Base-by-base conservation (phyloP, 2,329 filamentous ascomycete genomes). In the Stachybotrys elegans region DNA sequence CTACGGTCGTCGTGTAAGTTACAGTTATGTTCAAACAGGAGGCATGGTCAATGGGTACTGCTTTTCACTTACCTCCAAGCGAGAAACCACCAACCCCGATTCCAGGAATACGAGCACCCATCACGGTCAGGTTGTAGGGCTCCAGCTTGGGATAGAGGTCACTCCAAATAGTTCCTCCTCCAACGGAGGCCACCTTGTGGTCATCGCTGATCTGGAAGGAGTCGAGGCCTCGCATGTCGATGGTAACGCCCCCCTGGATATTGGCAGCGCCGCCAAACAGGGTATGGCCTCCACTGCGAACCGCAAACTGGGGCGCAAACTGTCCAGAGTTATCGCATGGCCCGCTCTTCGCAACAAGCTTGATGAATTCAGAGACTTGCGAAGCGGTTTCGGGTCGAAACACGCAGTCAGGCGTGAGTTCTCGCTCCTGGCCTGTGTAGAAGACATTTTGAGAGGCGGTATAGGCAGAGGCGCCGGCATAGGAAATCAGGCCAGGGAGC, bases 181-280 rank as follows among this genome's bases (percentile, higher is more conserved):
- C 56, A 6, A 57, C 43, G 0, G 46, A 43, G 1, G 46, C 42
- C n/a, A 47, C 38, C 5, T 22, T 48, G 5, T 40, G 43, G 13
- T 56, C 51, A 14, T 36, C 31, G 5, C 48, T 49, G 25, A 57
- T 27, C 14, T 35, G 27, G 22, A 61, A 44, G 23, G 54, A 32
- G 20, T 57, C 57, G 17, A 61, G 50, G 12, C 43, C 22, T 17
- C 39, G 36, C 21, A 61, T 46, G 32, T 61, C 58, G 22, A 63
- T 51, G 5, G 57, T 57, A 41, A 63, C 39, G 23, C 58, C 60
- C 17, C 47, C 51, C 7, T 57, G 35, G 25, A 59, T 57, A 35
- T 57, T 62, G 11, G 53, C 60, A 3, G 52, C 49, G 19, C 34
- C 34, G 21, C 16, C 17, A 11, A 13, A 36, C 9, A 20, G 34